Evolutionary conservation across 306 rosid genomes (phyloP).

Genomic region (Castanospermum australe): DNA sequence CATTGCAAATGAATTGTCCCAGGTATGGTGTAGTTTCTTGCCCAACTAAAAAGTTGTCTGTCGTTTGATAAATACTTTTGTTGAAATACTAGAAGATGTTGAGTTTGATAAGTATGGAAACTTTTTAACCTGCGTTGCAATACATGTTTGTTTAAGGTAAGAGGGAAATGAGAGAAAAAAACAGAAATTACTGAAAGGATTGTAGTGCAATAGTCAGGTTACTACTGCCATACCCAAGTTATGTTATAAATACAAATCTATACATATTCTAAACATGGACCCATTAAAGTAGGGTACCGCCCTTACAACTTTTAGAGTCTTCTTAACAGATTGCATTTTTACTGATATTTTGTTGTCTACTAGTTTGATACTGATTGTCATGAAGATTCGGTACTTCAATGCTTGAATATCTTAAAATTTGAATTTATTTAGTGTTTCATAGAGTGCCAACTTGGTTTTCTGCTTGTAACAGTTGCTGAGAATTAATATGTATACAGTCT

Average conservation of each 20-base stretch:
- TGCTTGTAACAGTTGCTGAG: neutral
- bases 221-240: neutral
- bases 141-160: slow-evolving; percentile 5
- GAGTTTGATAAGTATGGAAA: neutral
- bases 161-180: slow-evolving; percentile 8
- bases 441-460: slow-evolving; percentile 10
- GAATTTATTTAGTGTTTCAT: neutral
- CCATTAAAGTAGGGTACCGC: neutral
- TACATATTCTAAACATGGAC: neutral
- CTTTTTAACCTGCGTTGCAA: neutral
- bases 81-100: neutral
- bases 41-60: neutral
- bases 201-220: neutral
- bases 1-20: slow-evolving; percentile 78
- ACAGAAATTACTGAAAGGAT: neutral
- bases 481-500: slow-evolving; percentile 5
- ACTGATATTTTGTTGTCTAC: neutral
- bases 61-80: neutral
- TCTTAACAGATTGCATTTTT: neutral
- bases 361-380: neutral
- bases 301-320: neutral
- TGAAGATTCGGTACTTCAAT: neutral
- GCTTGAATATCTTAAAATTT: neutral
- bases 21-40: slow-evolving; percentile 54
- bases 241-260: neutral